Base-by-base conservation (phyloP, 345 rosid genomes). In the Erucastrum elatum region DNA sequence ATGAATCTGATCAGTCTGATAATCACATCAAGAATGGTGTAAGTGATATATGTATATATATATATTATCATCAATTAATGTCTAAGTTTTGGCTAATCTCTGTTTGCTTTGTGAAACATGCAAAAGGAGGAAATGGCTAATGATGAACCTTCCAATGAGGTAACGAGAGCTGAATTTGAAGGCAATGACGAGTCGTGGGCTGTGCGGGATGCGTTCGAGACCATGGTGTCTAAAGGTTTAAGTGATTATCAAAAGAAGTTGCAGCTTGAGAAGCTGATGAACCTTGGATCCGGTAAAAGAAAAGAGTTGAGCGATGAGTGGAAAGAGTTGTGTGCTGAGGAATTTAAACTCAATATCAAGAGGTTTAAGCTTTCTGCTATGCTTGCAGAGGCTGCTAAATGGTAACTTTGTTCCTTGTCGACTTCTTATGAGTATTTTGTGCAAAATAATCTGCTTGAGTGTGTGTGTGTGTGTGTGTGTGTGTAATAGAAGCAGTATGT, bases 161-260 rank as follows among this genome's bases (percentile, higher is more conserved):
- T 2, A 10, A 21, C 26, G 4, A 16, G 34, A 15, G 2, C 12
- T 33, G 67, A 15, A 3, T 33, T 64, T 64, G 68, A 35, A 34
- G n/a, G 29, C 27, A 35, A 68, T 3, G 49, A 37, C 25, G 79
- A 64, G 66, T 63, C 49, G 2, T 63, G 31, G n/a, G 64, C 27
- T 58, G 11, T 80, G 53, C 8, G 63, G 25, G 82, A 68, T 74
- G 79, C 79, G 3, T 80, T 80, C 39, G 79, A 74, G 71, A 69
- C 75, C 15, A 3, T 69, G 25, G 5, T 74, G 5, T 21, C 66
- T 0, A 31, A 64, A 27, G 75, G 79, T 9, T 61, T 74, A 25
- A 62, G 71, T 29, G 79, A 69, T 16, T 69, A 51, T 56, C 79
- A 68, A 5, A 80, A 55, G 41, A 80, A 62, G 59, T 8, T 12